Conservation (phyloP, 2,329 filamentous ascomycete species). For the Pestalotiopsis sp. region DNA sequence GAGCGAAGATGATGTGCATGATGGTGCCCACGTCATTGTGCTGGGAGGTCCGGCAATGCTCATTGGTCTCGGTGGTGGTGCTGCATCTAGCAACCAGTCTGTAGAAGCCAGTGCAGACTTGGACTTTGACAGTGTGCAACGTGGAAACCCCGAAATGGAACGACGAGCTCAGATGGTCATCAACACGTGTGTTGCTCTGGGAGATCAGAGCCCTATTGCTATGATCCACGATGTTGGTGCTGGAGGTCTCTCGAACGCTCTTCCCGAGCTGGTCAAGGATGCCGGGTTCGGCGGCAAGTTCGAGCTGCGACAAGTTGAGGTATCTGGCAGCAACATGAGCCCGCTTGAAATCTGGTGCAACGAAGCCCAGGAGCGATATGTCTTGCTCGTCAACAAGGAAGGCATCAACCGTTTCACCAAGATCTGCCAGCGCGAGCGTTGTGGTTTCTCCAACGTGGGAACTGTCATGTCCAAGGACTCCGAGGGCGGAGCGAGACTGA, state of each 20-base stretch:
- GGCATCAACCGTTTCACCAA: conserved; percentile 74
- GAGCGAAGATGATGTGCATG: conserved; percentile 73
- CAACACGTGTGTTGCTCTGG: conserved; percentile 86
- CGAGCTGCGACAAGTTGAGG: conserved; percentile 92
- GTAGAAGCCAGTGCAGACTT: conserved; percentile 88
- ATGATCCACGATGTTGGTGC: conserved; percentile 98
- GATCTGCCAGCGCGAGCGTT: conserved; percentile 77
- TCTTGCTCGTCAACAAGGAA: conserved; percentile 82
- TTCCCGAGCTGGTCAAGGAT: conserved; percentile 74
- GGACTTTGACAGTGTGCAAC: conserved; percentile 95
- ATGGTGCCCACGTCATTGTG: conserved; percentile 83
- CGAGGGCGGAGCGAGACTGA: conserved; percentile 68
- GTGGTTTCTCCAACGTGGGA: conserved; percentile 90
- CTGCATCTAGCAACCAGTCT: conserved; percentile 87
- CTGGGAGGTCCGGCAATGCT: conserved; percentile 97
- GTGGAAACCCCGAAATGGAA: conserved; percentile 96
- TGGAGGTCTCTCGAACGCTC: conserved; percentile 76
- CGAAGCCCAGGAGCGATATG: conserved; percentile 95
- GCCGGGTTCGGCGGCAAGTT: conserved; percentile 89
- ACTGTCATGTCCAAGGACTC: conserved; percentile 66
- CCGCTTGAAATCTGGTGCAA: conserved; percentile 98
- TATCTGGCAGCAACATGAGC: conserved; percentile 87
- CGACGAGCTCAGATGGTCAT: conserved; percentile 97
- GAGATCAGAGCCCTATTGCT: conserved; percentile 83
- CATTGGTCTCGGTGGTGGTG: conserved; percentile 93